Evolutionary conservation across 257 asterid species (phyloP).

Genomic region (Salvia hispanica): DNA sequence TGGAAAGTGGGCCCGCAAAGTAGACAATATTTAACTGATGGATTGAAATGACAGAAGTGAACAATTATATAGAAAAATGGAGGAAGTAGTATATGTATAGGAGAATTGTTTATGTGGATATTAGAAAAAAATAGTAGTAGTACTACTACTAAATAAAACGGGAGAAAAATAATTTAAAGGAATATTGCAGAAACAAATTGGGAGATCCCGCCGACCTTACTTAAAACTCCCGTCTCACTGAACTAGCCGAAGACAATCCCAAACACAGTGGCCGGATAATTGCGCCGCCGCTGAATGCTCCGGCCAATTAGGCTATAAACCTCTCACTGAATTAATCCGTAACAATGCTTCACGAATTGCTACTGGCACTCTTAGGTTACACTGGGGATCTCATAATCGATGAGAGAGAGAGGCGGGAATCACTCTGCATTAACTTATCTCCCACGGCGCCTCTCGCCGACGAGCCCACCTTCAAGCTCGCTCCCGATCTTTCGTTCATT

Average conservation of each 20-base stretch:
- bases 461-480: conserved; percentile 79
- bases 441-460: conserved; percentile 71
- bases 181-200: not conserved
- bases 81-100: no score
- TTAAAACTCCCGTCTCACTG: not conserved
- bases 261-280: not conserved
- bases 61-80: no score
- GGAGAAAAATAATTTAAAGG: conserved; percentile 12
- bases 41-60: no score
- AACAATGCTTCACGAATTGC: conserved; percentile 88
- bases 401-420: conserved; percentile 56
- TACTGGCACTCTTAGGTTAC: conserved; percentile 82
- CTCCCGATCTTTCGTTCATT: conserved; percentile 80
- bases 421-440: conserved; percentile 51
- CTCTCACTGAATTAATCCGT: conserved; percentile 10
- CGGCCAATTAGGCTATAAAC: not conserved
- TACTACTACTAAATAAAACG: no score
- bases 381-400: conserved; percentile 98
- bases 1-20: no score
- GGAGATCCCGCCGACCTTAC: conserved; percentile 42
- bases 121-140: no score
- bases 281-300: conserved; percentile 14
- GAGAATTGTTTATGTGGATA: no score
- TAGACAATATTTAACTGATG: no score
- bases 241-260: conserved; percentile 14